Conservation (phyloP, 1,139 yeast genomes). For the Saccharomyces hybrid region DNA sequence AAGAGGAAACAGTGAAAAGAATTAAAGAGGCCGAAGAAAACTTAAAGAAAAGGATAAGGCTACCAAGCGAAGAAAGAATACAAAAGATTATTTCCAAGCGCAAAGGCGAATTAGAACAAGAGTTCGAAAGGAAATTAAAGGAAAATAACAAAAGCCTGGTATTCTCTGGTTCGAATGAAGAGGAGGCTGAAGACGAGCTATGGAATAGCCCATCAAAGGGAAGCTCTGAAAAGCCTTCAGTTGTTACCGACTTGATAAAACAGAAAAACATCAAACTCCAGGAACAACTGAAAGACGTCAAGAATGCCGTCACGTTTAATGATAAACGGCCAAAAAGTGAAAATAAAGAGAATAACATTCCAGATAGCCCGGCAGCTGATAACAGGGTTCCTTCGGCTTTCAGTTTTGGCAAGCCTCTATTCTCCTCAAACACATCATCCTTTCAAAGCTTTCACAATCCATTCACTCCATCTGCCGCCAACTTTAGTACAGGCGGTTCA, state of each 20-base stretch:
- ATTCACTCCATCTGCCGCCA: constrained; percentile 6
- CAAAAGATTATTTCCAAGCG: constrained; percentile 22
- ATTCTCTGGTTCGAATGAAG: not conserved
- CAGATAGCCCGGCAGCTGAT: not conserved
- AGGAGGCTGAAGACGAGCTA: not conserved
- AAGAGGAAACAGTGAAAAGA: constrained; percentile 17
- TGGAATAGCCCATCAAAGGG: not conserved
- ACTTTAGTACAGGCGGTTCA: not conserved
- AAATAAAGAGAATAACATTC: not conserved
- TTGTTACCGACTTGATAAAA: not conserved
- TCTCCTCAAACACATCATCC: not conserved
- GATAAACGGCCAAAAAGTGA: not conserved
- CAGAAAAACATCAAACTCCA: not conserved
- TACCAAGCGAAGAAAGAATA: constrained; percentile 28
- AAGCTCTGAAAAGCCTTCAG: not conserved
- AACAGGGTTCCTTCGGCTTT: not conserved
- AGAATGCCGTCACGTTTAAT: not conserved
- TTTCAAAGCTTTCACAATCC: constrained; percentile 4
- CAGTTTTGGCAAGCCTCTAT: not conserved
- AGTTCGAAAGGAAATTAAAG: constrained; percentile 19
- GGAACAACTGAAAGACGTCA: not conserved
- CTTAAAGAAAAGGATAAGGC: constrained; percentile 26
- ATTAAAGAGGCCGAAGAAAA: constrained; percentile 29
- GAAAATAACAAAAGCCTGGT: constrained; percentile 9
- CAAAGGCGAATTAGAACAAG: constrained; percentile 20